Evolutionary conservation across 169 alveolate genomes (phyloP).

Genomic region (Fabrea salina): DNA sequence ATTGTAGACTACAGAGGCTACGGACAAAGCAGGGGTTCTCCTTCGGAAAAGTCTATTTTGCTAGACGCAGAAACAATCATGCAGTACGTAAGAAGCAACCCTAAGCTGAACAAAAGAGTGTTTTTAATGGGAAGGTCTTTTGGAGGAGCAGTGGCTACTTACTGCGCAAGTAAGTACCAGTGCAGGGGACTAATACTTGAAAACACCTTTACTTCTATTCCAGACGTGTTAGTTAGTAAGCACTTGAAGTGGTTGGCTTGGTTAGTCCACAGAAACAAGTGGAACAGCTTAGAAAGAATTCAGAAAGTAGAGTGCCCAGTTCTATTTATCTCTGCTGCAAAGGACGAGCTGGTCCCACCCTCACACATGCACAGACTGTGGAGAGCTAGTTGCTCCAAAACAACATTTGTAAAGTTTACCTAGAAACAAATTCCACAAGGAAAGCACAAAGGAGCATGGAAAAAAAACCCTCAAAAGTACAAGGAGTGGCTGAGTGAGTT

Average conservation of each 20-base stretch:
- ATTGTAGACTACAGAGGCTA: constrained; percentile 86
- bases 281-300: neutral
- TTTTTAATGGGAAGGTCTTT: constrained; percentile 78
- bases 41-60: constrained; percentile 77
- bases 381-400: too few species aligned
- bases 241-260: neutral
- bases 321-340: constrained; percentile 35
- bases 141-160: constrained; percentile 87
- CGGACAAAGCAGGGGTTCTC: constrained; percentile 78
- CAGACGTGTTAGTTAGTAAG: constrained; percentile 11
- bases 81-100: constrained; percentile 47
- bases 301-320: constrained; percentile 22
- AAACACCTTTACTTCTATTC: constrained; percentile 38
- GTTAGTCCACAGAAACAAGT: neutral
- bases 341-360: constrained; percentile 36
- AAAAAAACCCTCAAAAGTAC: too few species aligned
- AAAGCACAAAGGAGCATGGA: too few species aligned
- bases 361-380: too few species aligned
- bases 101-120: constrained; percentile 44
- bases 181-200: constrained; percentile 41
- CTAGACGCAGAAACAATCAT: constrained; percentile 79
- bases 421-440: too few species aligned
- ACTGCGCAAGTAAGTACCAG: constrained; percentile 52
- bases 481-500: too few species aligned
- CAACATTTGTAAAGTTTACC: too few species aligned